A percentile compares a stretch with the other conserved stretches of the same genome.
Conservation (phyloP, 2,329 filamentous ascomycete genomes). For the Colletotrichum karsti region DNA sequence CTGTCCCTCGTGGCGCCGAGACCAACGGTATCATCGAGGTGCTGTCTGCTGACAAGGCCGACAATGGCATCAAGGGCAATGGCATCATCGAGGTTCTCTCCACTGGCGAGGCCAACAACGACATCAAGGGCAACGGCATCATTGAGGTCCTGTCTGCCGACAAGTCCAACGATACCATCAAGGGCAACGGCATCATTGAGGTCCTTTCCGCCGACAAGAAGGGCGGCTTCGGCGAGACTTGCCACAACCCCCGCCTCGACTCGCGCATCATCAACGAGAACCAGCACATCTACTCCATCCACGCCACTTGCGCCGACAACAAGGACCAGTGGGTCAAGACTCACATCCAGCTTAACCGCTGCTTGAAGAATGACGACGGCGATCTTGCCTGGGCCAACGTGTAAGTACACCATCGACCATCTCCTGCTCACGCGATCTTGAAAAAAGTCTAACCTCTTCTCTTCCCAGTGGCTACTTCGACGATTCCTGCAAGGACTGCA, state of each 20-base stretch:
- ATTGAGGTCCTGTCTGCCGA: not conserved
- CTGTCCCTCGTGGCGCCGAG: not conserved
- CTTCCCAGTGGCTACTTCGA: not conserved
- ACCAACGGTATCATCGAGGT: not conserved
- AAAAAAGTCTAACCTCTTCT: not conserved
- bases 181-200: not conserved
- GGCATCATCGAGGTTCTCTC: not conserved
- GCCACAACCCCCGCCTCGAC: conserved; percentile 1
- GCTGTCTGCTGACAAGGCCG: not conserved
- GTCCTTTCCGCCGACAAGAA: not conserved
- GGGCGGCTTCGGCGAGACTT: conserved; percentile 11
- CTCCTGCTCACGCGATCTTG: not conserved
- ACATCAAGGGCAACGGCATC: not conserved
- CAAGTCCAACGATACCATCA: not conserved
- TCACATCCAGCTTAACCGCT: conserved; percentile 22
- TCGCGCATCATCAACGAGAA: not conserved
- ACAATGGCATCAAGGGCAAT: not conserved
- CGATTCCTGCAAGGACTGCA: conserved; percentile 17
- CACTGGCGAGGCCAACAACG: too few species aligned
- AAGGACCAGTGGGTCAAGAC: conserved; percentile 11
- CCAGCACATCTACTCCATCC: conserved; percentile 13
- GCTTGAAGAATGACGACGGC: conserved; percentile 24
- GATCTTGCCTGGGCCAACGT: conserved; percentile 16
- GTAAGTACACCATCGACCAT: not conserved
- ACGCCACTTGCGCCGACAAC: conserved; percentile 8